phyloP scores from a whole-genome alignment of 306 rosid species.

The Potentilla sterilis region DNA sequence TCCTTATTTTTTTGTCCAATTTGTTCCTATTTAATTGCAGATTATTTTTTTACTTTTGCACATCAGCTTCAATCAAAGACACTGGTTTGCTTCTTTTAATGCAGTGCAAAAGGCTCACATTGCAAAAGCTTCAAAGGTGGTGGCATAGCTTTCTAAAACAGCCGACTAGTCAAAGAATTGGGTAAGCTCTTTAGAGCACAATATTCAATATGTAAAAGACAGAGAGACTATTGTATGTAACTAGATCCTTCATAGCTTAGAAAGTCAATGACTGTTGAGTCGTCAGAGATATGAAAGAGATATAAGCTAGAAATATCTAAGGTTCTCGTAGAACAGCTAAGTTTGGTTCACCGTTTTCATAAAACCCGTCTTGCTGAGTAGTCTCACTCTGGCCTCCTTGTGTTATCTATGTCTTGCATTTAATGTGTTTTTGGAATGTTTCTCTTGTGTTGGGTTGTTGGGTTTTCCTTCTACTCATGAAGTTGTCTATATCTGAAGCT shows the following conservation, averaged over 20 bases:
- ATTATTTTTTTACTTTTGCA: slow-evolving; percentile 33
- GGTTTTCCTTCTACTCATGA: slow-evolving; percentile 23
- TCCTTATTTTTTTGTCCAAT: slow-evolving; percentile 21
- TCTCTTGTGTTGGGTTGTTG: slow-evolving; percentile 22
- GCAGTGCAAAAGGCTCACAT: slow-evolving; percentile 63
- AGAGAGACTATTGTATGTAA: slow-evolving; percentile 26
- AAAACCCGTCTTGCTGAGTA: slow-evolving; percentile 30
- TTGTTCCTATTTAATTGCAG: slow-evolving; percentile 35
- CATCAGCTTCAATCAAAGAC: slow-evolving; percentile 44
- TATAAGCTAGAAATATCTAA: slow-evolving; percentile 23
- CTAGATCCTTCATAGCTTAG: slow-evolving; percentile 6
- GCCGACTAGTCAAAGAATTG: slow-evolving; percentile 37
- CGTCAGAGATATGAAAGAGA: slow-evolving; percentile 34
- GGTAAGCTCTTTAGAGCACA: slow-evolving; percentile 31
- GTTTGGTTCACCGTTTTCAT: slow-evolving; percentile 37
- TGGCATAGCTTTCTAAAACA: slow-evolving; percentile 40
- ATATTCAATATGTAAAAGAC: slow-evolving; percentile 33
- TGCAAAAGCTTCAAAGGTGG: slow-evolving; percentile 55
- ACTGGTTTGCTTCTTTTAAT: slow-evolving; percentile 64
- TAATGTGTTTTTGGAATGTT: slow-evolving; percentile 58
- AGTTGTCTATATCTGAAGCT: slow-evolving; percentile 56
- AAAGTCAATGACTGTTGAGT: slow-evolving; percentile 19
- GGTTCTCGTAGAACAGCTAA: slow-evolving; percentile 25
- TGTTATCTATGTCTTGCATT: slow-evolving; percentile 30
- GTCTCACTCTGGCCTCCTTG: slow-evolving; percentile 55